Evolutionary conservation across 2,329 filamentous ascomycete genomes (phyloP), one percentile per base, ranked within the genome.

Genomic region (Uncinocarpus reesii): DNA sequence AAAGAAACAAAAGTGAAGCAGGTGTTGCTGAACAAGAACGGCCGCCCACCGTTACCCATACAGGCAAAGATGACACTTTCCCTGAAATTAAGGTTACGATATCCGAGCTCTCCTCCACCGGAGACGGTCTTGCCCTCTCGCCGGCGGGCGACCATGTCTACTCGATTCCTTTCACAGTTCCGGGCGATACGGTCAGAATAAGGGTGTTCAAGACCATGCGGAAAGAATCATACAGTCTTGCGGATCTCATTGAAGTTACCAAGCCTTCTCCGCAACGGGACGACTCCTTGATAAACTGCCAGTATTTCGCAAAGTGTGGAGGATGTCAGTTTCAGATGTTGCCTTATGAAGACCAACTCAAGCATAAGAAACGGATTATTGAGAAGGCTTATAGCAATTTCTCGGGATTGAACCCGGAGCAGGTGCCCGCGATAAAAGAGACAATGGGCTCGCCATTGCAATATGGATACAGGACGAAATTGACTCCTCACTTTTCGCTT

Each of bases 291-390:
- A 76, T 94, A 57, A 75, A 75, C 49, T 98, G 92, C 71, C 76
- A 79, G 58, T 96, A 98, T 72, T 98, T 98, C 62, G 72, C 79
- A 34, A 77, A 75, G 47, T 98, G 92, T 67, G 86, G 84, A 7
- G 92, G 92, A 26, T 98, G 92, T 63, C 92, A 98, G 68, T 89
- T 96, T 65, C 92, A 98, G 71, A 95, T 96, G 86, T 78, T 98
- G 54, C 80, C 86, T 47, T 96, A 96, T 65, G 68, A 76, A 24
- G 84, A 88, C 58, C 92, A 98, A 65, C 78, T 98, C 23, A 74
- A 73, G 37, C 83, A 90, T 67, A 98, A 98, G 72, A 81, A 78
- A 62, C 76, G 77, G 51, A 84, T 96, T 52, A 81, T 98, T 38
- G 86, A 94, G 60, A 93, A 92, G 62, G 92, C 92, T 6, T 98